Evolutionary conservation across 2,329 filamentous ascomycete species (phyloP).

Genomic region (Trichoderma gracile): DNA sequence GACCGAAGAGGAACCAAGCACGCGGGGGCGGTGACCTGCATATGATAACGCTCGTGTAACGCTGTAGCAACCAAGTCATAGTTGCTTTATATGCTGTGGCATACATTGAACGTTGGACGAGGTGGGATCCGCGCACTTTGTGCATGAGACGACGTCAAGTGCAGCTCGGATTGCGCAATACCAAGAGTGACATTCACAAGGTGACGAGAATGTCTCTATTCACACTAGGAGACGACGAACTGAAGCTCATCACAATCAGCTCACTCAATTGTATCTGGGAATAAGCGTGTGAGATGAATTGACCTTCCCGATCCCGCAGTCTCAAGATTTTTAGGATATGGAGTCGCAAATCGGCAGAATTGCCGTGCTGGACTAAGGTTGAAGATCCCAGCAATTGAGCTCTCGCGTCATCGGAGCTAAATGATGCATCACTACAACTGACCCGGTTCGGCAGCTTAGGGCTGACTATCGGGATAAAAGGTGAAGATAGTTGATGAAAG

Average conservation of each 20-base stretch:
- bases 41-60: constrained; percentile 1
- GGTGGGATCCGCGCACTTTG: not conserved
- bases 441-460: not conserved
- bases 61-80: not conserved
- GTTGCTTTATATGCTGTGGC: constrained; percentile 6
- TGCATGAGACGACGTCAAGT: not conserved
- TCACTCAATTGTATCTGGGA: not conserved
- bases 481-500: not conserved
- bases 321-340: not conserved
- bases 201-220: not conserved
- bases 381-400: not conserved
- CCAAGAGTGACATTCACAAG: constrained; percentile 4
- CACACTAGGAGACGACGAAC: not conserved
- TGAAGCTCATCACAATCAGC: not conserved
- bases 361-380: not conserved
- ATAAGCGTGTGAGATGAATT: constrained; percentile 1
- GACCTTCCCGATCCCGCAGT: not conserved
- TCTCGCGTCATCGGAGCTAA: constrained; percentile 27
- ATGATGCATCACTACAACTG: constrained; percentile 18
- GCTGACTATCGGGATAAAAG: not conserved
- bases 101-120: not conserved
- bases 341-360: constrained; percentile 2
- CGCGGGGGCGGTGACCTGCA: constrained; percentile 2
- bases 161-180: constrained; percentile 20
- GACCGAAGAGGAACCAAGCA: not conserved